Evolutionary conservation across 75 land plant species (phyloP).

Genomic region (Gnetum montanum): DNA sequence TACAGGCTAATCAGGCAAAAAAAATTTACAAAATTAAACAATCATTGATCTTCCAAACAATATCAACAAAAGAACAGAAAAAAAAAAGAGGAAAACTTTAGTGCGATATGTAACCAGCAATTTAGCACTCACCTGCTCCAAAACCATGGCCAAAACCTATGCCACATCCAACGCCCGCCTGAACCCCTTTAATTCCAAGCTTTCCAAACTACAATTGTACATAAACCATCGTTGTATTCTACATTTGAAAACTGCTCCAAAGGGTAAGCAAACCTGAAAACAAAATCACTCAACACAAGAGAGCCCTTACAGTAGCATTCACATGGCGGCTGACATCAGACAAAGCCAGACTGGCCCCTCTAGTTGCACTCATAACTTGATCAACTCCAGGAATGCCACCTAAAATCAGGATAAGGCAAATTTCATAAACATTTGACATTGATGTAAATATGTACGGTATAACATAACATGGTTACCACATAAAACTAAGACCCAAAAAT

Average conservation of each 20-base stretch:
- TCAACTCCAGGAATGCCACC: constrained; percentile 69
- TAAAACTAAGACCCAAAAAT: no score
- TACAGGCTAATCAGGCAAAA: no score
- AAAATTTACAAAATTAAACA: no score
- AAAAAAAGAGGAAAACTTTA: background rate
- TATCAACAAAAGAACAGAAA: background rate
- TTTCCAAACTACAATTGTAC: constrained; percentile 29
- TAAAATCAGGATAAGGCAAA: constrained; percentile 8
- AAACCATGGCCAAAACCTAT: constrained; percentile 97
- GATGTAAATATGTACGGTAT: no score
- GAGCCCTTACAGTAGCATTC: constrained; percentile 45
- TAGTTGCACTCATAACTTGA: constrained; percentile 63
- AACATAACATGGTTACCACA: no score
- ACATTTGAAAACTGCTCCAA: no score
- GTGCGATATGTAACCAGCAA: background rate
- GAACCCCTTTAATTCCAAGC: constrained; percentile 70
- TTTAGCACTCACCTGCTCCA: constrained; percentile 65
- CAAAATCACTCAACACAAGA: background rate
- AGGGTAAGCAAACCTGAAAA: background rate
- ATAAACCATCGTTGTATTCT: no score
- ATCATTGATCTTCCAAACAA: background rate
- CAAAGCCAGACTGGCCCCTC: constrained; percentile 69
- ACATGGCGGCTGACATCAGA: constrained; percentile 61
- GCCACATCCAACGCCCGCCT: constrained; percentile 94
- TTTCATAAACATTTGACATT: no score